Base-by-base conservation (phyloP, 371 early-diverging fungal genomes). In the Mucor plumbeus region DNA sequence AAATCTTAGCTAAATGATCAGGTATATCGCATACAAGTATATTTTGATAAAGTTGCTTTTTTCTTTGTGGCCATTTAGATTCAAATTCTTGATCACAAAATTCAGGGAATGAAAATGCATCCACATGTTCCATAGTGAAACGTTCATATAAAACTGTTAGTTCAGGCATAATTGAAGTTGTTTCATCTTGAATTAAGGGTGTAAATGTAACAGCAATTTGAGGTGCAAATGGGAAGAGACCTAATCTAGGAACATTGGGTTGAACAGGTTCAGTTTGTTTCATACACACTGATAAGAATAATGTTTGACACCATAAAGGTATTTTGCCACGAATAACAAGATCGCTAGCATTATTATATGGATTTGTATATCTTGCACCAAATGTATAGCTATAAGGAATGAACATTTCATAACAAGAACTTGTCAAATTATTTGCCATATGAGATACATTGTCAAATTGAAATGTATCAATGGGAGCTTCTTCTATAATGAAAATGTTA, bases 351-450 rank as follows among this genome's bases (percentile, higher is more conserved):
- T 67, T 60, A 5, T 66, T 61, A 41, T 73, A 78, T 7, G 82
- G 80, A 21, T 81, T 80, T 34, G 80, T 80, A 50, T 72, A 81
- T 35, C 82, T 66, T 9, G 73, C 72, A 13, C 84, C 84, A 63
- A 84, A 75, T 57, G 82, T 84, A 40, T 84, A 84, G 59, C 80
- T 78, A 61, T 75, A 81, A 6, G 84, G 84, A 2, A 79, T 61
- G 59, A 77, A 79, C n/a, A 60, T 65, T 5, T 68, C 68, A n/a
- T 65, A 64, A n/a, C 59, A 67, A 14, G 63, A 41, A 15, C 19
- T 41, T 2, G 54, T 59, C n/a, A 60, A n/a, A 7, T 57, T 41
- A 13, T 59, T 48, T 7, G 7, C 41, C 31, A 41, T 58, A 19
- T 54, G 15, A 4, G 14, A 50, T 0, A 56, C 57, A 13, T 56